Base-by-base conservation (phyloP, 192 early-diverging fungal genomes). In the Chytriomyces hyalinus region DNA sequence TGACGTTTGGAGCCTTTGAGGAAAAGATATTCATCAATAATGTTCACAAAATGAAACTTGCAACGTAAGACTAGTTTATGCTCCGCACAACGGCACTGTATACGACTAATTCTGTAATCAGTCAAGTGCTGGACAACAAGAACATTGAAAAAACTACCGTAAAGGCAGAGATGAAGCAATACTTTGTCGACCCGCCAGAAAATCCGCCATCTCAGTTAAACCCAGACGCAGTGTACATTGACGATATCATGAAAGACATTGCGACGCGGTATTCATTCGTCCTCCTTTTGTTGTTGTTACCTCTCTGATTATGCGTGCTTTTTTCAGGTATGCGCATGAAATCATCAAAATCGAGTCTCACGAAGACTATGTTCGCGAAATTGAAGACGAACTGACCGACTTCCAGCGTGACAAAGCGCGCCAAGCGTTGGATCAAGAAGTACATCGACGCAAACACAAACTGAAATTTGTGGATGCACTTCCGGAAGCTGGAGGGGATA, bases 11-110 rank as follows among this genome's bases (percentile, higher is more conserved):
- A 20, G 83, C 84, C 2, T 75, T 87, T 70, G 87, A 88, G 57
- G 70, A 64, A 22, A 76, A 79, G 15, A 68, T 95, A 22, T 90
- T 89, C 57, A 83, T 83, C 48, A 92, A 87, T 68, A 92, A 92
- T 75, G 78, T 93, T 3, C 90, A 92, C 79, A 96, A 96, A 70
- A 77, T 91, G 7, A 85, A 87, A 15, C 80, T 95, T 65, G 82
- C 93, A 10, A 87, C 86, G 83, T 81, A 57, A 47, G 79, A 22
- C 11, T 13, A 10, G n/a, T n/a, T 68, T 47, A 9, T 8, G 0
- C 45, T 50, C 22, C 44, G 51, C 20, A 24, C 62, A 20, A 36
- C 43, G 13, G 11, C 73, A 20, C 20, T 81, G 4, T 11, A 44
- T 26, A 28, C 24, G 3, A 15, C 46, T 10, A 44, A 44, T 43